Evolutionary conservation across 768 basidiomycete species (phyloP), one percentile per base, ranked within the genome.

Genomic region (Trametes meyenii): DNA sequence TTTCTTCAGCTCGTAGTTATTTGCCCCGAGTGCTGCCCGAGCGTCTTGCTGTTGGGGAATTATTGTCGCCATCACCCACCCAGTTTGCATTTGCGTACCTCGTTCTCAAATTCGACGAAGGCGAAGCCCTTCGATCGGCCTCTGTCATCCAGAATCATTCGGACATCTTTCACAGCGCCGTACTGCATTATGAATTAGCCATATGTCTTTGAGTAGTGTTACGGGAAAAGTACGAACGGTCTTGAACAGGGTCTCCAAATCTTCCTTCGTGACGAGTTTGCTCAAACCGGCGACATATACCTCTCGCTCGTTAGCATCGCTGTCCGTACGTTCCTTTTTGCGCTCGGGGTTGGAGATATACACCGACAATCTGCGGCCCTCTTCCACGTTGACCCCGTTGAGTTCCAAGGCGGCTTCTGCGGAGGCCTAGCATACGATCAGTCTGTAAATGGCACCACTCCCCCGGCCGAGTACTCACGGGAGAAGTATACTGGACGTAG

Each of bases 251-350:
- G 84, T 88, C 68, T 85, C 77, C 48, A 99, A 75, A 68, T 98
- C 97, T 4, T 76, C 79, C 70, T 91, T 88, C 14, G 81, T 90
- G 1, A 86, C 87, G 63, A 85, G 90, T 68, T 83, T 88, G 68
- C 87, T 90, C 50, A 99, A 76, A 16, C 94, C 93, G 0, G 93
- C 89, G 42, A 98, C 86, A 67, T 95, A 96, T 3, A 98, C 71
- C 70, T 97, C 95, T 53, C 87, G 80, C 48, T 91, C 87, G 67
- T 95, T 83, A 2, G 92, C 90, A 67, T 89, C 86, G 17, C 86
- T 88, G 70, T 98, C 97, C 0, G 90, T 90, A n/a, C 97, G 81
- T 63, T 90, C 88, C 69, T 96, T 92, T 77, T 84, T 96, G 7
- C 90, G 82, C 70, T 89, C 87, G 0, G 97, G 97, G 71, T 98